These are phyloP conservation scores for Barnettozyma siamensis DNA, from an alignment of 805 yeast species.

Conservation along the genomic window DNA sequence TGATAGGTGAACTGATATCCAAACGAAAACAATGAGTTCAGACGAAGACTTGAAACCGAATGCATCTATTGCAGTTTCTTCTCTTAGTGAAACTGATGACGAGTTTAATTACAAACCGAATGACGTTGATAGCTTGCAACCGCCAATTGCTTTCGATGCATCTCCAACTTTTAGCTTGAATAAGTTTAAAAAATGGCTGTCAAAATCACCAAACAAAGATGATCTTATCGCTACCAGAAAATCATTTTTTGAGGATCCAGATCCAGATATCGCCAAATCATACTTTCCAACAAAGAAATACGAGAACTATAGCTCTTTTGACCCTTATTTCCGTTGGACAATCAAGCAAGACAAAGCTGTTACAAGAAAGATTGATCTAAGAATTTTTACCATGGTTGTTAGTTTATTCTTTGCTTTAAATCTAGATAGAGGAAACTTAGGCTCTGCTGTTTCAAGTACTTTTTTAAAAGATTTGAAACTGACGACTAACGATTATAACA, in stretches of 20 bases:
- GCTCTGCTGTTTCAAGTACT: not conserved
- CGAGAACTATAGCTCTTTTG: not conserved
- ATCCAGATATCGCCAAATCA: not conserved
- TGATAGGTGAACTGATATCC: not conserved
- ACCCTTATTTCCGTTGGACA: constrained; percentile 1
- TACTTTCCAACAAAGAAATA: not conserved
- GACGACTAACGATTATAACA: constrained; percentile 53
- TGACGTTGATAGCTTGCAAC: not conserved
- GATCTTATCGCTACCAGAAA: constrained; percentile 1
- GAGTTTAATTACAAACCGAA: not conserved
- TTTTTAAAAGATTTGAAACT: constrained; percentile 40
- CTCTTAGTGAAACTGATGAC: not conserved
- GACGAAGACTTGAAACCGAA: not conserved
- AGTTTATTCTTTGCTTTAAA: not conserved
- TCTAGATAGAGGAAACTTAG: not conserved
- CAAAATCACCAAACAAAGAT: not conserved
- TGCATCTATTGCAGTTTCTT: not conserved
- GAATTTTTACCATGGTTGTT: not conserved
- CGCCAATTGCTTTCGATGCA: not conserved
- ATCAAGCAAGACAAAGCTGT: not conserved
- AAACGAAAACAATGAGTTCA: not conserved
- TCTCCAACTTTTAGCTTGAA: not conserved
- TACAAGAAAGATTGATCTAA: not conserved
- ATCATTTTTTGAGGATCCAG: constrained; percentile 1
- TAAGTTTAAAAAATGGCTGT: not conserved